These are phyloP conservation scores for Yamadazyma scolyti DNA, from an alignment of 805 yeast species.

Conservation along the genomic window DNA sequence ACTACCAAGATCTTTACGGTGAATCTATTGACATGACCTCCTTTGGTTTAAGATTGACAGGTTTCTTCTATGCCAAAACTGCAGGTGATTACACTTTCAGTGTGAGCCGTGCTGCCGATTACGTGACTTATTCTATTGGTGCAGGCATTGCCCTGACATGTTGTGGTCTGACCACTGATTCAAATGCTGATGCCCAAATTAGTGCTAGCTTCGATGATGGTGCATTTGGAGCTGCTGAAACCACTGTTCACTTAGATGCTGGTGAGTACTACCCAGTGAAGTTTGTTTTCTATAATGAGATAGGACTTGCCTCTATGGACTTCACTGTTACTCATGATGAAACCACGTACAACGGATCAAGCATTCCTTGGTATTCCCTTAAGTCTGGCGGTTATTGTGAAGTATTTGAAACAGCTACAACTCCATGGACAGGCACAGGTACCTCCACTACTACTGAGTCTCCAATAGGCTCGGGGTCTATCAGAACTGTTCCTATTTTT, in stretches of 20 bases:
- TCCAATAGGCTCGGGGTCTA: no score
- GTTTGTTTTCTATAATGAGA: constrained; percentile 1
- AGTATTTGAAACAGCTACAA: constrained; percentile 2
- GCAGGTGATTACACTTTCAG: constrained; percentile 2
- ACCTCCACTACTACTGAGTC: no score
- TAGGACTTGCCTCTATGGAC: no score
- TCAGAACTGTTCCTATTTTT: no score
- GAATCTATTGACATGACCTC: not conserved
- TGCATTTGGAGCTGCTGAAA: not conserved
- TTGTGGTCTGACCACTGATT: no score
- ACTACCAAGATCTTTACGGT: constrained; percentile 27
- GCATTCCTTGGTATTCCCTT: constrained; percentile 1
- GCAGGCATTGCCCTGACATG: constrained; percentile 4
- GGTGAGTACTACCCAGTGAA: constrained; percentile 2
- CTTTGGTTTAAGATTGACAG: constrained; percentile 3
- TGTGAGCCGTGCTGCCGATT: not conserved
- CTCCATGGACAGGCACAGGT: no score
- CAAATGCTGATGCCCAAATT: no score
- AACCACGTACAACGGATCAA: not conserved
- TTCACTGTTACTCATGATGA: constrained; percentile 2
- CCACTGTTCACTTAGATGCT: not conserved
- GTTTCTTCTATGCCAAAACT: constrained; percentile 22
- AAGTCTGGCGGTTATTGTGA: not conserved
- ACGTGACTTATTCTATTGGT: not conserved
- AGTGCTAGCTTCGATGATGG: not conserved